Base-by-base conservation (phyloP, 179 eudicot species). In the Vitellaria paradoxa region DNA sequence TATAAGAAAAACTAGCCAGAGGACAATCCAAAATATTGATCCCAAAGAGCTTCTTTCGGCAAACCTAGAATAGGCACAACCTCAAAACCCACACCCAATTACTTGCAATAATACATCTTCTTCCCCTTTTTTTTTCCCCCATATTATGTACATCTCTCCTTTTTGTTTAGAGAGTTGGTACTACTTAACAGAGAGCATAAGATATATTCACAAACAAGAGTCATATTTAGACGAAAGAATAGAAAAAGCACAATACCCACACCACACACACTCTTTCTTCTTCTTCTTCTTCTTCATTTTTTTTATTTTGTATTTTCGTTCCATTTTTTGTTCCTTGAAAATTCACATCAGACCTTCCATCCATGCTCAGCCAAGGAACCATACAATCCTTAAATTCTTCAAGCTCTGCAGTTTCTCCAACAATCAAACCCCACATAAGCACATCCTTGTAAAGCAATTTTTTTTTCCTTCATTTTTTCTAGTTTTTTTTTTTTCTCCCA, bases 181-280 rank as follows among this genome's bases (percentile, higher is more conserved):
- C 68, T 61, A 74, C 61, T 74, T 21, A 74, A 74, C 68, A 74
- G 21, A 12, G 21, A 74, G 14, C 21, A 61, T 50, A 59, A 42
- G 23, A 53, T 53, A 71, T 53, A 55, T 30, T 30, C 37, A 30
- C 37, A 30, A 30, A 30, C 37, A 23, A 70, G 50, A 72, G 3
- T 40, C 76, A 74, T 74, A 74, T 61, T 61, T 74, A 61, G 68
- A 74, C 46, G 30, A 42, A 74, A 46, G 68, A 74, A 74, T 61
- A 60, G 6, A 18, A 6, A 6, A 55, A 30, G 18, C 68, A 60
- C 53, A 61, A 17, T 18, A 20, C 2, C 37, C 45, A 47, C 55
- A 74, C 5, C 37, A 42, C 75, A 52, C 30, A 59, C n/a, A 23
- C 17, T 57, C 21, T 74, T 45, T 21, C 4, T n/a, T 18, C 20